These are phyloP conservation scores for Antitrichia curtipendula DNA, from an alignment of 225 moss, liverwort and hornwort genomes.

Conservation along the genomic window DNA sequence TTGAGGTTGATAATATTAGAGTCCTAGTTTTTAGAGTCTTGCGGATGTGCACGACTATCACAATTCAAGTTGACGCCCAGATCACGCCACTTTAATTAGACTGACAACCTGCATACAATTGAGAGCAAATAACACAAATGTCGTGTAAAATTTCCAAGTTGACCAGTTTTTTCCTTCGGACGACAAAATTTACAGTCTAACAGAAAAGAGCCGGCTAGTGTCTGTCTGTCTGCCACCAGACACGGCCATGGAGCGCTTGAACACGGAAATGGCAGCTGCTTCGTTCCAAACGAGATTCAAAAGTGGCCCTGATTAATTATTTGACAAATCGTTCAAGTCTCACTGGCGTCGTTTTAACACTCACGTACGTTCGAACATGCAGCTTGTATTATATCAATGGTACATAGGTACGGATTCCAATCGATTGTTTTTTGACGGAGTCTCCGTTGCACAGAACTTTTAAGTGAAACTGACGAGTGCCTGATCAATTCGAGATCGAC, in stretches of 20 bases:
- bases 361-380: too few relatives aligned
- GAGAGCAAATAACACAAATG: too few relatives aligned
- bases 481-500: neutral
- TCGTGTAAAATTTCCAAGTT: neutral
- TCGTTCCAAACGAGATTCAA: too few relatives aligned
- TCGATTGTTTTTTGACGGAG: too few relatives aligned
- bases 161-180: neutral
- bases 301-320: too few relatives aligned
- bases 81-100: neutral
- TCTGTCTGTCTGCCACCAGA: neutral
- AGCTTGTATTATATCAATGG: too few relatives aligned
- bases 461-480: neutral
- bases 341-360: too few relatives aligned
- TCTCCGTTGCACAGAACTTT: too few relatives aligned
- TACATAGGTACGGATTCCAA: too few relatives aligned
- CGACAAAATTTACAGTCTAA: neutral
- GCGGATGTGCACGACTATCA: neutral
- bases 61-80: neutral
- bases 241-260: neutral
- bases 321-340: too few relatives aligned
- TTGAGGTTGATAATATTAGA: neutral
- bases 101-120: neutral
- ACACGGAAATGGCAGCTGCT: neutral
- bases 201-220: too few relatives aligned
- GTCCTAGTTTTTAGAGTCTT: neutral